These are phyloP conservation scores for Coemansia sp. DNA, from an alignment of 192 early-diverging fungal genomes.

Conservation along the genomic window DNA sequence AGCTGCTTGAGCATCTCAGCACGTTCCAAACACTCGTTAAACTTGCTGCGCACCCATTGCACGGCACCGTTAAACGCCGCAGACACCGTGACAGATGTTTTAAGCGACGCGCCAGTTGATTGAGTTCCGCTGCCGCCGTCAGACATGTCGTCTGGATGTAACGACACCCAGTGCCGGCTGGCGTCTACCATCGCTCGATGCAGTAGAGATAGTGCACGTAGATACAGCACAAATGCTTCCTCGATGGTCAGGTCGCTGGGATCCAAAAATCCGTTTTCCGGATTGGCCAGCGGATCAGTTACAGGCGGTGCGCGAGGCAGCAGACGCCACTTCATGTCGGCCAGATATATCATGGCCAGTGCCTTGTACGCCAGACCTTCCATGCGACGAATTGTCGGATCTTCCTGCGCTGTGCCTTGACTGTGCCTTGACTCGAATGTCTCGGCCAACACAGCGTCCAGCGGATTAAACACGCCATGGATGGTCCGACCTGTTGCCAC, in stretches of 20 bases:
- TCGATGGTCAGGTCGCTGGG: slow-evolving; percentile 53
- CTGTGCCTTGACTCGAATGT: slow-evolving; percentile 46
- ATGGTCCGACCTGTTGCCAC: slow-evolving; percentile 1
- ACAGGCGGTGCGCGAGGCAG: slow-evolving; percentile 19
- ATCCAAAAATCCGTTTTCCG: slow-evolving; percentile 32
- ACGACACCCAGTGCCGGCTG: slow-evolving; percentile 43
- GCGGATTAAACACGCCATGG: slow-evolving; percentile 40
- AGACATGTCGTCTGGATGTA: slow-evolving; percentile 8
- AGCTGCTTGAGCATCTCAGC: slow-evolving; percentile 68
- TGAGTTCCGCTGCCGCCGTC: no score
- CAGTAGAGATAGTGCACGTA: slow-evolving; percentile 67
- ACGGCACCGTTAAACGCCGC: slow-evolving; percentile 64
- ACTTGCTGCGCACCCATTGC: slow-evolving; percentile 87
- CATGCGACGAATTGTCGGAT: slow-evolving; percentile 60
- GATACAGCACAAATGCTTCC: slow-evolving; percentile 70
- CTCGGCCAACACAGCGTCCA: slow-evolving; percentile 37
- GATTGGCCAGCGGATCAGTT: slow-evolving; percentile 31
- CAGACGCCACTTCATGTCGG: slow-evolving; percentile 53
- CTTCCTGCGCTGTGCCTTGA: slow-evolving; percentile 47
- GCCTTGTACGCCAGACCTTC: slow-evolving; percentile 73
- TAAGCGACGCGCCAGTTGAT: neutral
- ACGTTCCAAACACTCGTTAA: slow-evolving; percentile 86
- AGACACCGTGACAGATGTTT: slow-evolving; percentile 30
- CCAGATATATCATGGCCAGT: slow-evolving; percentile 66
- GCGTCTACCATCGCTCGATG: slow-evolving; percentile 60